Conservation (phyloP, 129 eudicot species). For the sunflower (Helianthus annuus) region HanXRQr2.0-SUNRISE NC_035433.2:144920421-144920920, state of each 20-base stretch:
- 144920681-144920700: conserved; percentile 21
- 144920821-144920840: background rate
- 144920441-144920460: conserved; percentile 74
- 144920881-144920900: background rate
- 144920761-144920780: background rate
- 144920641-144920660: conserved; percentile 26
- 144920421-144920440: conserved; percentile 67
- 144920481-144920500: conserved; percentile 92
- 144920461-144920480: conserved; percentile 75
- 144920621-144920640: conserved; percentile 27
- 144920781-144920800: background rate
- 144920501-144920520: conserved; percentile 92
- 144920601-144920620: conserved; percentile 29
- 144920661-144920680: conserved; percentile 31
- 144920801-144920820: background rate
- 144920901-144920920: background rate
- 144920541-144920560: conserved; percentile 52
- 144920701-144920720: conserved; percentile 13
- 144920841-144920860: background rate
- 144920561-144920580: conserved; percentile 26
- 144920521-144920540: conserved; percentile 88
- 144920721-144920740: conserved; percentile 6
- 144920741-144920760: conserved; percentile 16
- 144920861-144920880: background rate
- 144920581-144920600: conserved; percentile 32